A percentile compares a stretch with the other conserved stretches of the same genome.
phyloP scores from a whole-genome alignment of 1,284 basidiomycete species.

The Pascua guehoae region DNA sequence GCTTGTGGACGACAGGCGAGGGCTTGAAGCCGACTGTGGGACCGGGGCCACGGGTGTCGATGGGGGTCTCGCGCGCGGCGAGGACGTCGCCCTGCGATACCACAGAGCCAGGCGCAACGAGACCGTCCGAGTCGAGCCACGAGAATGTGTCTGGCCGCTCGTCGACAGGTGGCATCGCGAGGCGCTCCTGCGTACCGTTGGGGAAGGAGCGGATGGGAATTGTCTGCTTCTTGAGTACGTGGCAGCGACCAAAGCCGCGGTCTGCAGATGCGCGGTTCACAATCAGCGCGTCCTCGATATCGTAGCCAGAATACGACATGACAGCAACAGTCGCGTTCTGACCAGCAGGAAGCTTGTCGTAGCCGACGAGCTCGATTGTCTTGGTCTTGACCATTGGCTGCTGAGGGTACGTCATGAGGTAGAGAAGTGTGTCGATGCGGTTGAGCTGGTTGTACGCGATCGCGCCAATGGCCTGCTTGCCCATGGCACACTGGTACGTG shows the following conservation, averaged over 20 bases:
- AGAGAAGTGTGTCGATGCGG: constrained; percentile 96
- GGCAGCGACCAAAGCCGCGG: constrained; percentile 94
- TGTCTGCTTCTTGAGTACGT: constrained; percentile 93
- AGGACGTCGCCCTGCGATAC: constrained; percentile 92
- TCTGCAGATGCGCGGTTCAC: constrained; percentile 92
- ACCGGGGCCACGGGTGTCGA: constrained; percentile 61
- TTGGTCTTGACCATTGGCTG: constrained; percentile 99
- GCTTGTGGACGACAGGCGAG: constrained; percentile 84
- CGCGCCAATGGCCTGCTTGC: constrained; percentile 99
- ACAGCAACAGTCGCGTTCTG: constrained; percentile 98
- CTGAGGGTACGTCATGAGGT: constrained; percentile 98
- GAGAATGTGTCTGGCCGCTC: constrained; percentile 68
- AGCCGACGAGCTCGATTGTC: constrained; percentile 94
- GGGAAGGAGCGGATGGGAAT: constrained; percentile 94
- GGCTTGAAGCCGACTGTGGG: constrained; percentile 71
- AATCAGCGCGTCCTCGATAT: constrained; percentile 98
- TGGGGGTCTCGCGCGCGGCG: constrained; percentile 93
- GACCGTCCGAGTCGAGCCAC: constrained; percentile 90
- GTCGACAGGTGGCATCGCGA: constrained; percentile 75
- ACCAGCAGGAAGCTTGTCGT: constrained; percentile 93
- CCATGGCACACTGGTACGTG: constrained; percentile 99
- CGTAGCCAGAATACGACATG: constrained; percentile 99
- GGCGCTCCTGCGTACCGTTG: constrained; percentile 93
- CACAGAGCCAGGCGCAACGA: constrained; percentile 90
- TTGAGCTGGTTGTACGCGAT: constrained; percentile 98